Evolutionary conservation across 2,329 filamentous ascomycete species (phyloP).

Genomic region (Capronia americana): DNA sequence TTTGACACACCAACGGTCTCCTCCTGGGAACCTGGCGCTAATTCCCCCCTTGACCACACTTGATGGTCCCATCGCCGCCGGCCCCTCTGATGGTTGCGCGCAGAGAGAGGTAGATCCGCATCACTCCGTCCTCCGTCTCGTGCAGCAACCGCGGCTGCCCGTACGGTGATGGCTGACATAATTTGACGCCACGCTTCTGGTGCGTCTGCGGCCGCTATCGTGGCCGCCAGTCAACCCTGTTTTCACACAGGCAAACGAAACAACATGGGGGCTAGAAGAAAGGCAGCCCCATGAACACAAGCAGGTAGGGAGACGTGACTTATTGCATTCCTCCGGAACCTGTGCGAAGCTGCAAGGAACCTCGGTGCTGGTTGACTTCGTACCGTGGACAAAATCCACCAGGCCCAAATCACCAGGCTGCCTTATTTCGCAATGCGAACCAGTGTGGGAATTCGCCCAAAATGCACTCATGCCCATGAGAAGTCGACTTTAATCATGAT

Average conservation of each 20-base stretch:
- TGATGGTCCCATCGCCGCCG: neutral
- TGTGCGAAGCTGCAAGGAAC: slow-evolving; percentile 7
- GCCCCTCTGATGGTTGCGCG: neutral
- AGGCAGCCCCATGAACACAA: slow-evolving; percentile 17
- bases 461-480: slow-evolving; percentile 21
- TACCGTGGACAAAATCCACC: slow-evolving; percentile 16
- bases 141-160: neutral
- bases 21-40: neutral
- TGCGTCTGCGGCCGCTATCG: slow-evolving; percentile 12
- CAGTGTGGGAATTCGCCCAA: slow-evolving; percentile 19
- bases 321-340: neutral
- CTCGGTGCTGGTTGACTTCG: slow-evolving; percentile 8
- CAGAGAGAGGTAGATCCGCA: neutral
- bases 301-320: slow-evolving; percentile 6
- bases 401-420: slow-evolving; percentile 32
- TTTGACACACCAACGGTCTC: slow-evolving; percentile 1
- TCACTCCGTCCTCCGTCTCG: neutral
- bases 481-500: slow-evolving; percentile 19
- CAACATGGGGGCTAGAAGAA: slow-evolving; percentile 17
- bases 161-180: slow-evolving; percentile 29
- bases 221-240: slow-evolving; percentile 12
- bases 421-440: slow-evolving; percentile 33
- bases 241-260: slow-evolving; percentile 29
- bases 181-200: slow-evolving; percentile 25
- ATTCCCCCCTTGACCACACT: neutral